A percentile compares a stretch with the other conserved stretches of the same genome.
phyloP scores from a whole-genome alignment of 805 yeast species.

The Candida verbasci region DNA sequence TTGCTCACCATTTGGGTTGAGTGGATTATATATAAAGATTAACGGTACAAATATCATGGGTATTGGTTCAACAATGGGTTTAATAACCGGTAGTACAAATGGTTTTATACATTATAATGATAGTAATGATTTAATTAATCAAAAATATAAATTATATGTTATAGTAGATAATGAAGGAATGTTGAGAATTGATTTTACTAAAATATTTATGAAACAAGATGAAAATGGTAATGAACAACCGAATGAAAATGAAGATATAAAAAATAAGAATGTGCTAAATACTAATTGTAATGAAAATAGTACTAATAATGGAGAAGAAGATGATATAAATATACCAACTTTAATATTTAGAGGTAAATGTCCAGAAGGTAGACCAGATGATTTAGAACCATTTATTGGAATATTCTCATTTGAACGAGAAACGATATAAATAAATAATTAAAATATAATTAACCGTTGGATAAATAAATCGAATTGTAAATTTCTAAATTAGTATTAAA shows the following conservation, averaged over 20 bases:
- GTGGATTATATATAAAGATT: constrained; percentile 47
- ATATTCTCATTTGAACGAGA: constrained; percentile 49
- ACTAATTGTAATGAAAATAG: constrained; percentile 5
- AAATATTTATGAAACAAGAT: constrained; percentile 25
- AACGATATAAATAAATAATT: neutral
- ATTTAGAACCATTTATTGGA: constrained; percentile 51
- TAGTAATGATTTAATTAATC: constrained; percentile 40
- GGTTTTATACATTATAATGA: constrained; percentile 49
- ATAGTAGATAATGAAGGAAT: constrained; percentile 42
- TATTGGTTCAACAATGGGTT: constrained; percentile 53
- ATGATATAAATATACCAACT: constrained; percentile 42
- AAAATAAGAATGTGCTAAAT: neutral
- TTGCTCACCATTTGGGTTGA: constrained; percentile 54
- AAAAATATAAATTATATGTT: constrained; percentile 47
- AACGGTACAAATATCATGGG: constrained; percentile 48
- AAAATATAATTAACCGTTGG: too few species aligned
- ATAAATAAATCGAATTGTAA: too few species aligned
- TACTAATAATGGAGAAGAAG: constrained; percentile 9
- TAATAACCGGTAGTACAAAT: constrained; percentile 47
- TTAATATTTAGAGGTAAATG: constrained; percentile 48
- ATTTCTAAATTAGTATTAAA: too few species aligned
- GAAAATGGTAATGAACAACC: neutral
- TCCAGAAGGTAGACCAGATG: constrained; percentile 51
- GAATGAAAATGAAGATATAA: neutral
- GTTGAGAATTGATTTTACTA: constrained; percentile 49